These are phyloP conservation scores for Erysiphe neolycopersici DNA, from an alignment of 2,329 filamentous ascomycete species.

Conservation along the genomic window DNA sequence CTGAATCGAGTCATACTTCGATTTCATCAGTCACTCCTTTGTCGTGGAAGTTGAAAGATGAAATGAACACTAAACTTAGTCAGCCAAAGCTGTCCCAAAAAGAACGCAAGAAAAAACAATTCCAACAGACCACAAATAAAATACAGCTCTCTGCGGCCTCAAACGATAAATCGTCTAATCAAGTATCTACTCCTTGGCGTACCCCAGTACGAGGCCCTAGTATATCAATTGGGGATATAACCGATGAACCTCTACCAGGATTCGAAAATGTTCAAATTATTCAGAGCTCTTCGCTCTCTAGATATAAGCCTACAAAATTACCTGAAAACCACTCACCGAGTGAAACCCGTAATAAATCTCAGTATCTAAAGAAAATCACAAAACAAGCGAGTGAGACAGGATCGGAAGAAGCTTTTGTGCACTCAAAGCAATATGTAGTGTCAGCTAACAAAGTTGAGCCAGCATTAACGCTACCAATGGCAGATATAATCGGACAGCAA, in stretches of 20 bases:
- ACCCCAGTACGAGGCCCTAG: conserved; percentile 22
- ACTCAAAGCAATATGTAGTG: conserved; percentile 21
- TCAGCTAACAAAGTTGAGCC: conserved; percentile 33
- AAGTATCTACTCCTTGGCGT: conserved; percentile 36
- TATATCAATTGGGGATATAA: conserved; percentile 23
- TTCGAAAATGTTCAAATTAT: conserved; percentile 9
- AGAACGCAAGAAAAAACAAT: conserved; percentile 63
- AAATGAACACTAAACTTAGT: conserved; percentile 14
- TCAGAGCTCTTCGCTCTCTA: neutral
- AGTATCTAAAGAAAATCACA: conserved; percentile 2
- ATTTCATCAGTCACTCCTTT: conserved; percentile 26
- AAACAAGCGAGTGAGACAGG: conserved; percentile 8
- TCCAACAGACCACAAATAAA: conserved; percentile 18
- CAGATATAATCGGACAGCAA: conserved; percentile 73
- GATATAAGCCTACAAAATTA: conserved; percentile 20
- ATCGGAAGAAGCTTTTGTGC: conserved; percentile 21
- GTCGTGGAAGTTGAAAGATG: conserved; percentile 18
- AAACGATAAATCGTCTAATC: conserved; percentile 11
- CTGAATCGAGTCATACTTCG: conserved; percentile 22
- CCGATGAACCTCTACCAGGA: conserved; percentile 13
- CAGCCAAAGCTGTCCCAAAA: conserved; percentile 59
- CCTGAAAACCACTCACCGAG: conserved; percentile 36
- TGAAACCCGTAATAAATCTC: conserved; percentile 16
- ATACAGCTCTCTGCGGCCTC: conserved; percentile 17
- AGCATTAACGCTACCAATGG: conserved; percentile 45